Evolutionary conservation across 805 yeast genomes (phyloP), one percentile per base, ranked within the genome.

Genomic region (Yarrowia deformans): DNA sequence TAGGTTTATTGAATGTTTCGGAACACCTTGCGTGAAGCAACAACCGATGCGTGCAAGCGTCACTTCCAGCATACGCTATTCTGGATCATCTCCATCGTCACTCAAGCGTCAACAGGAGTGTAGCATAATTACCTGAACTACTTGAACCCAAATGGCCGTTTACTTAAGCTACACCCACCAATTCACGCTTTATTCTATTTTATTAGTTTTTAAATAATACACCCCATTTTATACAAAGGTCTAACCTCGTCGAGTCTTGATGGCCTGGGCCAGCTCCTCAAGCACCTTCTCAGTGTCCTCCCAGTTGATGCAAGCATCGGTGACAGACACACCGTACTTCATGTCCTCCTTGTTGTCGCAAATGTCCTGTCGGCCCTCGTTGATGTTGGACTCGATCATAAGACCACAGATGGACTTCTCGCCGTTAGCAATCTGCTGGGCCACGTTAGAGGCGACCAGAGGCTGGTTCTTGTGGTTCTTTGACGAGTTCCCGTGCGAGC

Each of bases 231-330:
- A 29, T 16, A 23, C 29, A 23, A 32, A 16, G 32, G 19, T 49
- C 39, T 45, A 60, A 60, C 66, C 75, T 84, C 98, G 89, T 84
- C 98, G 89, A 60, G 83, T 82, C 79, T 86, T 85, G 39, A 94
- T 95, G 70, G 97, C 97, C 42, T 85, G 84, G 34, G 98, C 88
- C 75, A 94, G 85, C 66, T 83, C 81, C 66, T 83, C 84, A 74
- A 94, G 83, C 69, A 92, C 94, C 34, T 79, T 80, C 61, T 84
- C 94, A 18, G 99, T 94, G 61, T 87, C 83, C 68, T 90, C 95
- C 92, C 97, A 91, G 70, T 91, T 85, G 71, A 94, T 93, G 84
- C 99, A 94, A 40, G 97, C 97, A 80, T 94, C 99, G n/a, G 99
- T 94, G 75, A 94, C 93, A 39, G 97, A 90, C 72, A 93, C 91